Evolutionary conservation across 306 rosid genomes (phyloP), one percentile per base, ranked within the genome.

Genomic region (Quillaja saponaria): DNA sequence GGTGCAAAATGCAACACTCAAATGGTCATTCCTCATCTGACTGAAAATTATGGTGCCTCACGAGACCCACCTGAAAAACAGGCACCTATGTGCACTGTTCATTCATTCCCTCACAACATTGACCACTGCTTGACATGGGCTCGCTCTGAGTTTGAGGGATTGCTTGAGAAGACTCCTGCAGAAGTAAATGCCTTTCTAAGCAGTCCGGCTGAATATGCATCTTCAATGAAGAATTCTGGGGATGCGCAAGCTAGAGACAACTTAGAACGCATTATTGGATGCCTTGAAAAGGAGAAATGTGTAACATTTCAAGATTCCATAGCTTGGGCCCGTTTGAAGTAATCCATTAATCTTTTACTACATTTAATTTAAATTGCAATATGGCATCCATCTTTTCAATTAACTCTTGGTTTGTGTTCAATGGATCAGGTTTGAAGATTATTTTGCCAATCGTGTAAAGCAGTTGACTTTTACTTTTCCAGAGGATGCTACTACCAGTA

Each of bases 51-150:
- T 69, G 87, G 87, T 40, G 87, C 87, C 28, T 82, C 87, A 8
- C 76, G 87, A 64, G 87, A 82, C 60, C 87, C 82, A 31, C 87
- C 87, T 34, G 85, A 82, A 72, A 82, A 82, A 67, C 82, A 82
- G 65, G 87, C 87, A 3, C 87, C 87, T 42, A 82, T 82, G 87
- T 82, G 87, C 77, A 82, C 85, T 10, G 73, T 82, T 50, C 87
- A 82, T 71, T 82, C 87, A 3, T 82, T 82, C 53, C 87, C 87
- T 0, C 85, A 82, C 78, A 82, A 79, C 54, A 82, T 82, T 18
- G 85, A 82, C 21, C 87, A 82, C 58, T 82, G 87, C 76, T 62
- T 82, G 80, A 82, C 87, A 34, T 82, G 87, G 87, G 87, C 85
- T 53, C 82, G 87, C 55, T 82, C 87, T 10, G 87, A 82, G 68